Evolutionary conservation across 345 rosid species (phyloP), one percentile per base, ranked within the genome.

Genomic region (Rhizophora apiculata): DNA sequence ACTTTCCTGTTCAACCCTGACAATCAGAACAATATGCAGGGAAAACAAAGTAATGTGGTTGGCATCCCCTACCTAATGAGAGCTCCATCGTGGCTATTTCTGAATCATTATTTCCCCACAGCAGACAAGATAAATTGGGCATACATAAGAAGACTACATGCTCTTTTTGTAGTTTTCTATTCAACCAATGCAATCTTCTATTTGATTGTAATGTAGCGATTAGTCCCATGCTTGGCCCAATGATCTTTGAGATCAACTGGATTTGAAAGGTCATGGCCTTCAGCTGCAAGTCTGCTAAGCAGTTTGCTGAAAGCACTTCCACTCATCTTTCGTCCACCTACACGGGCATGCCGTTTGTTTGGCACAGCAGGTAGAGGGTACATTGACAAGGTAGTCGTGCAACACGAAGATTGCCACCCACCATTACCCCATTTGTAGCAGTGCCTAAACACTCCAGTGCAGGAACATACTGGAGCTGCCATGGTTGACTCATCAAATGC

Each of bases 351-450:
- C 43, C 88, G 82, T 69, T 95, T 95, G 81, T 95, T 92, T 39
- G 98, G 98, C 65, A 89, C 81, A 0, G 93, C 84, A 0, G 98
- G 99, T 32, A 95, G 81, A 0, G 99, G 99, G 67, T 92, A 76
- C 89, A 90, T 78, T 10, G 99, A 95, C 59, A 95, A 62, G 26
- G 89, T 80, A 60, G 96, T 95, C 5, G 99, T 95, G 94, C 99
- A 95, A 65, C 99, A 95, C 1, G 99, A 85, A 56, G 99, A 95
- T 65, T 95, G 98, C 99, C 99, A 95, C 10, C 99, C 99, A 31
- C 99, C 98, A 49, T 82, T 95, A 5, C 99, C 99, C 99, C 99
- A 95, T 80, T 95, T 95, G 79, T 95, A 95, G 87, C 98, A 95
- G 70, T 95, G 99, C 78, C 98, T 87, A 8, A 86, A 78, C 20